These are phyloP conservation scores for Cyanodermella asteris DNA, from an alignment of 2,329 filamentous ascomycete species.

Conservation along the genomic window DNA sequence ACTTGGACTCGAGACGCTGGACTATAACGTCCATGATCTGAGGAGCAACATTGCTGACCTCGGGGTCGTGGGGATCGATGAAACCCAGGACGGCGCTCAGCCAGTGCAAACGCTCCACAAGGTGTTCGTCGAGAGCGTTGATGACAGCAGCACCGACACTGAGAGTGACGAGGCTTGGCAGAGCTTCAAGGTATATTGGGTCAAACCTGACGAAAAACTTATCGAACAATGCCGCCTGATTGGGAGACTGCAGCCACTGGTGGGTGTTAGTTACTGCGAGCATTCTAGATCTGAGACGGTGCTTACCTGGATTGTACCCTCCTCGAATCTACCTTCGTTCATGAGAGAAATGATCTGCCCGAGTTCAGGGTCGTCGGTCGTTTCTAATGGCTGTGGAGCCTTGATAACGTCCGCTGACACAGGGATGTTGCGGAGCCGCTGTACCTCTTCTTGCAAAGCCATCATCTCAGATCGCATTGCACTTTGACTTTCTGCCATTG, in stretches of 20 bases:
- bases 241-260: slow-evolving; percentile 38
- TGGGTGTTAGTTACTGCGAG: slow-evolving; percentile 8
- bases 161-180: slow-evolving; percentile 35
- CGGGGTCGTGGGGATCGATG: slow-evolving; percentile 31
- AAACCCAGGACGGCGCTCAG: slow-evolving; percentile 31
- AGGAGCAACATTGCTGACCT: slow-evolving; percentile 33
- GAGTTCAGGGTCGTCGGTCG: slow-evolving; percentile 19
- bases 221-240: slow-evolving; percentile 39
- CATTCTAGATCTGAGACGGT: slow-evolving; percentile 1
- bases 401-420: slow-evolving; percentile 8
- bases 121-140: slow-evolving; percentile 29
- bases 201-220: slow-evolving; percentile 35
- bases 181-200: slow-evolving; percentile 31
- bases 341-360: slow-evolving; percentile 20
- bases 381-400: slow-evolving; percentile 7
- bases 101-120: slow-evolving; percentile 35
- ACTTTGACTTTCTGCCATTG: slow-evolving; percentile 20
- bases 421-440: slow-evolving; percentile 9
- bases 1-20: slow-evolving; percentile 32
- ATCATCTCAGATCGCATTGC: slow-evolving; percentile 20
- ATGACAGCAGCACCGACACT: slow-evolving; percentile 42
- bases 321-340: slow-evolving; percentile 19
- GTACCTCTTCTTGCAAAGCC: slow-evolving; percentile 14
- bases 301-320: slow-evolving; percentile 22
- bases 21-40: slow-evolving; percentile 38